Conservation (phyloP, 2,329 filamentous ascomycete genomes). For the Sarocladium brachiariae region DNA sequence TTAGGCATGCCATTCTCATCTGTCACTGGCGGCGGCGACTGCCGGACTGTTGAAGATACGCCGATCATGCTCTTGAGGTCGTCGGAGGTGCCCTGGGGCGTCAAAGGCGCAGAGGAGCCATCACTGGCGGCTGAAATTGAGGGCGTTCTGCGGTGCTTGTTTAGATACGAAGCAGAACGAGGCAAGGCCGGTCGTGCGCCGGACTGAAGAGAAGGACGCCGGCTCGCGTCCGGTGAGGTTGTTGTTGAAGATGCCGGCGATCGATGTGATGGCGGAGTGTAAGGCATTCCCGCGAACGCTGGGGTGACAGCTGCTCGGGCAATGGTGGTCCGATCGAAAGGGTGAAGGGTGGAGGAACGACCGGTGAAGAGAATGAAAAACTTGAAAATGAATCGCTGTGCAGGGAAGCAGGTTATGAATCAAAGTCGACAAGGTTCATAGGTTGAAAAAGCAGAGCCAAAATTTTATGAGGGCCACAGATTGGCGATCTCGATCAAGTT, state of each 20-base stretch:
- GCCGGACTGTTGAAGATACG: constrained; percentile 58
- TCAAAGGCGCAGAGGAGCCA: constrained; percentile 29
- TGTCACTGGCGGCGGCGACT: constrained; percentile 76
- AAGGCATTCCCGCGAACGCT: constrained; percentile 60
- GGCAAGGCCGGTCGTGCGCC: constrained; percentile 48
- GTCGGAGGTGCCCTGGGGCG: constrained; percentile 43
- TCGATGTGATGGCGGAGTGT: constrained; percentile 69
- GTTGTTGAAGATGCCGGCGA: constrained; percentile 55
- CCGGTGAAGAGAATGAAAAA: not conserved
- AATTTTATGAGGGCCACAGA: not conserved
- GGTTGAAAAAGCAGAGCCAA: not conserved
- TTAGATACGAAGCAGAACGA: constrained; percentile 59
- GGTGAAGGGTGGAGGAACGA: too few species aligned
- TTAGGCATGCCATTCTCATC: constrained; percentile 67
- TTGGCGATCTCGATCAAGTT: constrained; percentile 7
- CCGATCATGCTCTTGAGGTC: constrained; percentile 38
- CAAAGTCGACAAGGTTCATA: constrained; percentile 3
- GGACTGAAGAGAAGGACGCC: constrained; percentile 50
- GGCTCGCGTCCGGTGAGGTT: constrained; percentile 49
- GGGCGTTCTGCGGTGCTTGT: constrained; percentile 53
- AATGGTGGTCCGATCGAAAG: too few species aligned
- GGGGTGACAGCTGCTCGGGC: constrained; percentile 7
- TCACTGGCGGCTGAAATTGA: constrained; percentile 31
- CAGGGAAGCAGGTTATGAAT: too few species aligned
- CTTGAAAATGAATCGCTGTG: too few species aligned